A percentile compares a stretch with the other conserved stretches of the same genome.
phyloP scores from a whole-genome alignment of 2,329 filamentous ascomycete genomes.

The Fusarium pseudoanthophilum region DNA sequence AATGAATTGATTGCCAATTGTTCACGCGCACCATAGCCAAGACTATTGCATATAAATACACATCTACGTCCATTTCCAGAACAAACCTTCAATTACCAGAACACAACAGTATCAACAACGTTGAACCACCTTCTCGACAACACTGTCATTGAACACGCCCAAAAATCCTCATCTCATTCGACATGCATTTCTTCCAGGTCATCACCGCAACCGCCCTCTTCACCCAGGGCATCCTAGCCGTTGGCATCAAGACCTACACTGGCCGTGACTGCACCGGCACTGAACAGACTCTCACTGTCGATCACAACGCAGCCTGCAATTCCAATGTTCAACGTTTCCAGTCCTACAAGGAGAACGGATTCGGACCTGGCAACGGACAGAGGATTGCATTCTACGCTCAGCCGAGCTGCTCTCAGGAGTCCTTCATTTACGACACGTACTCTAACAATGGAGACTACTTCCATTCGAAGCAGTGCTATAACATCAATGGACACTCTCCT shows the following conservation, averaged over 20 bases:
- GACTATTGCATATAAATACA: neutral
- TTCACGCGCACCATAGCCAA: fast-evolving
- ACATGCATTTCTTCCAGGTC: neutral
- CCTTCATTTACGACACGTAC: neutral
- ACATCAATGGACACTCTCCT: neutral
- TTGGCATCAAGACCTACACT: neutral
- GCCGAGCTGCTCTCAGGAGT: neutral
- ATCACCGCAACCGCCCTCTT: neutral
- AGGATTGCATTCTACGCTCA: neutral
- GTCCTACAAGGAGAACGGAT: neutral
- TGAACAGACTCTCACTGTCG: neutral
- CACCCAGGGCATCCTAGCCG: neutral
- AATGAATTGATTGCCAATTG: too few species aligned
- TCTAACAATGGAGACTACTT: neutral
- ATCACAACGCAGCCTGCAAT: neutral
- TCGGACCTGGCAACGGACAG: neutral
- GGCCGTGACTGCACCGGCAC: neutral
- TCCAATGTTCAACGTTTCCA: neutral
- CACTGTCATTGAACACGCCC: fast-evolving
- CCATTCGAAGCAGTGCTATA: neutral
- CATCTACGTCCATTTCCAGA: neutral
- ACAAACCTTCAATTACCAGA: neutral
- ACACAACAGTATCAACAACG: neutral
- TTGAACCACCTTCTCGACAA: neutral
- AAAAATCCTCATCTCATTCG: fast-evolving